Percentiles rank a stretch among this genome's conserved stretches.
These are phyloP conservation scores for Nevesoporus exiguus DNA, from an alignment of 768 basidiomycete species.

Conservation along the genomic window DNA sequence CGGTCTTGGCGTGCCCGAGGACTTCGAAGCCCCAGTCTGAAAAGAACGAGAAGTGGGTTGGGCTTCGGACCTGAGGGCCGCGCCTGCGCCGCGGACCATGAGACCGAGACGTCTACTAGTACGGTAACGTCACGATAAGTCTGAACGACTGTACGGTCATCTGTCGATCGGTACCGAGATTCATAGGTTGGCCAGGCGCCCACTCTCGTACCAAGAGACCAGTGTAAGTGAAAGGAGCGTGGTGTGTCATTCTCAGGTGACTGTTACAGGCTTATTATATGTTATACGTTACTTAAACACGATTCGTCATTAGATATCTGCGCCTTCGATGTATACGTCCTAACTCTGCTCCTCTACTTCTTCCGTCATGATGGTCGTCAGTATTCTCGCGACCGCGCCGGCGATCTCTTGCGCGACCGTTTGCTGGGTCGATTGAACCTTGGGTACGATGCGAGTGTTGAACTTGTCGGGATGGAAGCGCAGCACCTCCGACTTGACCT, in stretches of 20 bases:
- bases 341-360: conserved; percentile 5
- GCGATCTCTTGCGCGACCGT: conserved; percentile 35
- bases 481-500: conserved; percentile 43
- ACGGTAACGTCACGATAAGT: too few species aligned
- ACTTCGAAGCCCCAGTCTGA: too few species aligned
- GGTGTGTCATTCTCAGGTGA: background rate
- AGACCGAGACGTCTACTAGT: too few species aligned
- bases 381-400: conserved; percentile 38
- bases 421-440: conserved; percentile 34
- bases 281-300: background rate
- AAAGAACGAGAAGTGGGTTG: too few species aligned
- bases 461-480: conserved; percentile 59
- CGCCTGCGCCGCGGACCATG: background rate
- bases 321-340: background rate
- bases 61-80: too few species aligned
- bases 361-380: conserved; percentile 36
- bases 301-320: too few species aligned
- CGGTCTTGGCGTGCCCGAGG: too few species aligned
- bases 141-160: too few species aligned
- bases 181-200: too few species aligned
- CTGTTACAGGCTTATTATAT: background rate
- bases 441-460: conserved; percentile 33
- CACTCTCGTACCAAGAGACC: background rate
- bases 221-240: conserved; percentile 4
- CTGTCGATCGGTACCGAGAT: too few species aligned